Conservation (phyloP, 768 basidiomycete genomes). For the Amylocystis lapponica region DNA sequence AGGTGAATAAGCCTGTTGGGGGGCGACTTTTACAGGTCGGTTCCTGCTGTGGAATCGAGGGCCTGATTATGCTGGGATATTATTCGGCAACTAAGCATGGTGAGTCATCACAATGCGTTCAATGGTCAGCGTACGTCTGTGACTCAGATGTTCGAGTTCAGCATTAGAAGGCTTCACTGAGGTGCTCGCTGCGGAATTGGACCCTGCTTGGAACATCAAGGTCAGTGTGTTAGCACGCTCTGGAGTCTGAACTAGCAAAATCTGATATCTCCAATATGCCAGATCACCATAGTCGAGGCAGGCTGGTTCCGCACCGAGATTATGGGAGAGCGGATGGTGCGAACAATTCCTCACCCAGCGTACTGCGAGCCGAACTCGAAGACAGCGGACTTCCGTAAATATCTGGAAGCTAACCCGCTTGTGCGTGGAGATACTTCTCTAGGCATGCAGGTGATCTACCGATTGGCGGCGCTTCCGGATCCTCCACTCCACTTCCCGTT, state of each 20-base stretch:
- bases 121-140: neutral
- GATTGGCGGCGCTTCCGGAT: slow-evolving; percentile 7
- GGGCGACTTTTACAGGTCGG: slow-evolving; percentile 33
- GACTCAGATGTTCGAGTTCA: no score
- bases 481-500: slow-evolving; percentile 15
- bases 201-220: slow-evolving; percentile 44
- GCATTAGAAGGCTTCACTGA: slow-evolving; percentile 32
- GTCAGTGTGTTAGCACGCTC: slow-evolving; percentile 17
- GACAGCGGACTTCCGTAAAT: neutral
- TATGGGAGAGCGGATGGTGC: neutral
- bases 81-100: slow-evolving; percentile 12
- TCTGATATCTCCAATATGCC: neutral
- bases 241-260: neutral
- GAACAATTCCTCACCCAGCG: slow-evolving; percentile 8
- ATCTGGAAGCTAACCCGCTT: neutral
- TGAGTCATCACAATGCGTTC: slow-evolving; percentile 12
- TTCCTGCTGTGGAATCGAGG: slow-evolving; percentile 19
- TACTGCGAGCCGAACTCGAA: slow-evolving; percentile 8
- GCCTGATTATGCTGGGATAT: slow-evolving; percentile 3
- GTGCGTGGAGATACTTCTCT: slow-evolving; percentile 13
- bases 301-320: slow-evolving; percentile 14
- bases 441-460: slow-evolving; percentile 14
- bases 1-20: slow-evolving; percentile 29
- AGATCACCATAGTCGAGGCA: slow-evolving; percentile 17
- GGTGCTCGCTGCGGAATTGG: slow-evolving; percentile 33